Base-by-base conservation (phyloP, 2,329 filamentous ascomycete species). In the Fusarium floridanum region DNA sequence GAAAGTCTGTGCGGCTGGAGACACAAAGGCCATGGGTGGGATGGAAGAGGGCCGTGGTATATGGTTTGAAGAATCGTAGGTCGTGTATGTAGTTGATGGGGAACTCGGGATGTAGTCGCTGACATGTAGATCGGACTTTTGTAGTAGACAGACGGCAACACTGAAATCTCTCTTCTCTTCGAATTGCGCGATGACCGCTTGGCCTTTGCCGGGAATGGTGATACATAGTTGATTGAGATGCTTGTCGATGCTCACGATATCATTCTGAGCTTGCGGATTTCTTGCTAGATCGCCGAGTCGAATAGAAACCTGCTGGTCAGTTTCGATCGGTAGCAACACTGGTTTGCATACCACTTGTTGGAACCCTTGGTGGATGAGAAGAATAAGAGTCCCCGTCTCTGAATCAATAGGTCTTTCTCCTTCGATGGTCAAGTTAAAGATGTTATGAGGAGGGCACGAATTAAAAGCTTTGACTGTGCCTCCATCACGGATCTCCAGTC, bases 131-230 rank as follows among this genome's bases (percentile, higher is more conserved):
- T 80, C 80, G 14, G 78, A 73, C 61, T 78, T 82, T 37, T 80
- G 75, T 1, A 84, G 74, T 61, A 82, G 76, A 55, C 76, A 83
- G 6, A 80, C 74, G 2, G 80, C 69, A 17, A 84, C 63, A 27
- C 69, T 77, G 39, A 84, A 83, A 57, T 84, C 82, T 62, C 82
- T 76, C 6, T 61, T 70, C 10, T 81, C 74, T 10, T 78, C 74
- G 48, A 84, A 83, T 22, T 77, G 73, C 11, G 71, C 74, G 6
- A 76, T 48, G 12, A 83, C 61, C 6, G 72, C 74, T 36, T 80
- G 79, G 3, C 67, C 59, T n/a, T 78, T 77, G 6, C 72, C 65
- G 5, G 77, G 75, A 6, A 81, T 68, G 9, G 65, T 70, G 17
- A 84, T 63, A 24, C 72, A 74, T 8, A 84, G 63, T 41, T 74